phyloP scores from a whole-genome alignment of 305 asterid genomes.

The Solanum aculeatissimum region DNA sequence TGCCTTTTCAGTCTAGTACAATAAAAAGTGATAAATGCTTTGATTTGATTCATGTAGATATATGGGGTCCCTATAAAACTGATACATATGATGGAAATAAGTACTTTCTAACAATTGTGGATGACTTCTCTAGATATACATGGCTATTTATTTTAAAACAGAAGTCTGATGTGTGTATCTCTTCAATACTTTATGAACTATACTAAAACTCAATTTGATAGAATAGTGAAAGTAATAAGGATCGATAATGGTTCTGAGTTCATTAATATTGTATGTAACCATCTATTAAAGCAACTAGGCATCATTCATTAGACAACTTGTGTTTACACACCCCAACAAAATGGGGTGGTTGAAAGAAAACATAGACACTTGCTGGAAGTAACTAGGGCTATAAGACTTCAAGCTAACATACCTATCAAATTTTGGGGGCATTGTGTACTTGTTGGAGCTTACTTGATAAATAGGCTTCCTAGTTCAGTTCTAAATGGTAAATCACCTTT shows the following conservation, averaged over 20 bases:
- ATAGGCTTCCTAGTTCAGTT: neutral
- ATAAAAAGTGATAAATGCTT: no score
- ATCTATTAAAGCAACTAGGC: neutral
- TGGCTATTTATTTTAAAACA: no score
- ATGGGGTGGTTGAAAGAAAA: neutral
- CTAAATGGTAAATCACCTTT: neutral
- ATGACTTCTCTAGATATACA: no score
- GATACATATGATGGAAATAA: no score
- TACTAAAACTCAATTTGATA: no score
- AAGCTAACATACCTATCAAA: neutral
- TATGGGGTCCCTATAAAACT: no score
- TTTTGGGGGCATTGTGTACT: neutral
- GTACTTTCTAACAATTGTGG: no score
- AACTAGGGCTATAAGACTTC: neutral
- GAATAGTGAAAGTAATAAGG: neutral
- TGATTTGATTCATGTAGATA: no score
- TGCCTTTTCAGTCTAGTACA: no score
- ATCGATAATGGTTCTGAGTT: neutral
- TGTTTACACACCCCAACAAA: neutral
- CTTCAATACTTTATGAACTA: neutral
- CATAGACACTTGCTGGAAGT: neutral
- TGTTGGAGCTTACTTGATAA: rapidly evolving
- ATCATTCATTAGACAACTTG: neutral
- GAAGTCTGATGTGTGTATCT: neutral
- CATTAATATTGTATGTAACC: neutral